Base-by-base conservation (phyloP, 306 rosid genomes). In the Cicer chorassanicum region DNA sequence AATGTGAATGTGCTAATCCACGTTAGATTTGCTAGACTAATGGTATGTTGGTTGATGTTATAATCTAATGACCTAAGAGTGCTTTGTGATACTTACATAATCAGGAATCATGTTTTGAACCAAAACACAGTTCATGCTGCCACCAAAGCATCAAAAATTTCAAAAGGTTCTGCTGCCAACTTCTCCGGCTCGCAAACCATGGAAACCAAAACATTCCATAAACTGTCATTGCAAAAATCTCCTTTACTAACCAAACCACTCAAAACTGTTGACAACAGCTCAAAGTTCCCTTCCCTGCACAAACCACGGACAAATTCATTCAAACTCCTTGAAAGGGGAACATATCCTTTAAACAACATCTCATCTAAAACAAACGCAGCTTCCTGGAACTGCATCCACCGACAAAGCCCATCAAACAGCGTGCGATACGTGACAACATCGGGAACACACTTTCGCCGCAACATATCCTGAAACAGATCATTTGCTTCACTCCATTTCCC, bases 381-480 rank as follows among this genome's bases (percentile, higher is more conserved):
- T 77, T 89, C 97, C 73, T 46, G 70, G 59, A 86, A 84, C 78
- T 81, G 88, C 73, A 51, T 78, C 59, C 78, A 82, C 40, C 36
- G 57, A 65, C 87, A 84, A 40, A 93, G 83, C 65, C 95, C 93
- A 56, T 80, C 86, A 68, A 90, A 90, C 36, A 93, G 75, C 0
- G 74, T 86, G 45, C 98, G 85, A 63, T 89, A 88, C 0, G 93
- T 74, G 42, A 89, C 84, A 3, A 86, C 81, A 75, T 89, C 90
- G 0, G 90, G 91, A 62, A 63, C 29, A 74, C 87, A 87, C 18
- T 76, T 68, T 1, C 87, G 82, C 41, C 90, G 70, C 0, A 90
- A 95, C 90, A 93, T 86, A 70, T 90, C 98, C 68, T 83, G 89
- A 71, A 93, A 82, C 77, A 93, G 74, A 59, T 86, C 90, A 76